Base-by-base conservation (phyloP, 2,329 filamentous ascomycete species). In the Penicillium capsulatum region DNA sequence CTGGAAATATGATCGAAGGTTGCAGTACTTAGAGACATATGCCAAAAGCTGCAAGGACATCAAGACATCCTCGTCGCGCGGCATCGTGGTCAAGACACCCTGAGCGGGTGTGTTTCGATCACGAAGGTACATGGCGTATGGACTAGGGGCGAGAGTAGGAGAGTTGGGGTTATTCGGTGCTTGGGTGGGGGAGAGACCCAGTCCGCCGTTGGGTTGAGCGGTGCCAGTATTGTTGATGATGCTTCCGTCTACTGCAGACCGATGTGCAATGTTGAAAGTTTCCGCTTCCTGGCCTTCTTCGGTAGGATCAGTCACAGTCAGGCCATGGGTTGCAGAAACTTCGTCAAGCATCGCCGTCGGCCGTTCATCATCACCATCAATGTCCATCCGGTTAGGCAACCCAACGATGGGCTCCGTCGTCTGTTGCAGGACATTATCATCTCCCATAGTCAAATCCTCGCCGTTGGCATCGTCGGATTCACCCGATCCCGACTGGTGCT, bases 21-120 rank as follows among this genome's bases (percentile, higher is more conserved):
- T 94, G 74, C 92, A 97, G 68, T 98, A 98, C 66, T 98, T 98
- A 16, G 90, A 96, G 40, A 98, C 91, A 63, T 98, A 98, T 11
- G 92, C 92, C 31, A 98, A 77, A 14, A 98, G 79, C 66, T 98
- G 92, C 26, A 98, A 76, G 4, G 92, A 96, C 91, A 98, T 96
- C 48, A 98, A 74, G 2, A 98, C 92, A 58, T 98, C 92, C 65
- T 98, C 92, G 56, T 98, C 92, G 35, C 92, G 81, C 7, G 92
- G 92, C 85, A 97, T 94, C 8, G 89, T 84, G 17, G 90, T 86
- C 20, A 95, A 72, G 54, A 94, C 83, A 52, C 84, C 82, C 11
- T 84, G 78, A 57, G 80, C 79, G 29, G 85, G 80, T 26, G 80
- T 76, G 36, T 83, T 80, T 26, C 84, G 82, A 54, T 94, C 85